Base-by-base conservation (phyloP, 192 early-diverging fungal genomes). In the Backusella macrospora region DNA sequence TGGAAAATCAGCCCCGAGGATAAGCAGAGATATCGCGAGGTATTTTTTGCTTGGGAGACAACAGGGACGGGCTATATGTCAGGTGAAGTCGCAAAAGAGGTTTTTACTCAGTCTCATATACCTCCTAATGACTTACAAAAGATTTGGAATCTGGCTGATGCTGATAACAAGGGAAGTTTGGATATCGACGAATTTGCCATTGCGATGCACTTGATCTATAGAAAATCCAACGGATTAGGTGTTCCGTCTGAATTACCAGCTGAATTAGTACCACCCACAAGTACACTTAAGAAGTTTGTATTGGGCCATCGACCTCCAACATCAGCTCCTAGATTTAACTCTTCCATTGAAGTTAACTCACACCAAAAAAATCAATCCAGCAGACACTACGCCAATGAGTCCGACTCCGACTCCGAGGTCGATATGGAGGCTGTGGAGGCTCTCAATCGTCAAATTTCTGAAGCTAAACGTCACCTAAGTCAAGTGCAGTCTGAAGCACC, bases 191-290 rank as follows among this genome's bases (percentile, higher is more conserved):
- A 99, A 80, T 99, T 99, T 79, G 91, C 94, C 63, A 92, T 98
- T 8, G 97, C 96, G 23, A 99, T 99, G 97, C 95, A 98, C 80
- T 81, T 99, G 15, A 92, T 98, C 42, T 94, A 98, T 85, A 80
- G 92, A 37, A 96, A 93, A 78, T 83, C 96, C 16, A 92, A 92
- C 43, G 94, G 94, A 6, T 84, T 88, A 37, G 93, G 92, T 63
- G 76, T 99, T 12, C 97, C 97, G 14, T 79, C 82, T 7, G 80
- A 81, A 4, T 78, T 99, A 38, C 96, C 97, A 8, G 80, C 88
- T 9, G 94, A 97, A 43, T 84, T 99, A 63, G 82, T 95, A 44
- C 97, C 97, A 14, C 92, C 94, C 15, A 93, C 93, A 16, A 90
- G 88, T 48, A 39, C 68, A 5, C 59, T 80, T 14, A 80, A 80